A percentile compares a stretch with the other conserved stretches of the same genome.
phyloP scores from a whole-genome alignment of 2,329 filamentous ascomycete species.

The Fusarium neocosmosporiellum region DNA sequence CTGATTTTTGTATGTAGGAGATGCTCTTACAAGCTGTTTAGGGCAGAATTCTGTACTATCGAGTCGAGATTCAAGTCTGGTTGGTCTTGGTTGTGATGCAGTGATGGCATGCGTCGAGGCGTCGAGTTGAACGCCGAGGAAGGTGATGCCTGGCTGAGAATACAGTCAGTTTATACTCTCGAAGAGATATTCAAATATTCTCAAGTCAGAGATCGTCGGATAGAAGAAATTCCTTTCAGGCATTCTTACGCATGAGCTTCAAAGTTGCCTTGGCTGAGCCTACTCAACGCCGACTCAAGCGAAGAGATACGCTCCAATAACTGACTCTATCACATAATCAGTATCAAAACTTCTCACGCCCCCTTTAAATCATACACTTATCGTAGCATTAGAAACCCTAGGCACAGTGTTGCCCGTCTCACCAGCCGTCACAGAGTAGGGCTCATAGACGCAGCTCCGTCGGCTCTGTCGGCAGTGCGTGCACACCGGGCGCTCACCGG shows the following conservation, averaged over 20 bases:
- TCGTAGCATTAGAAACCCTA: not conserved
- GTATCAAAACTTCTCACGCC: not conserved
- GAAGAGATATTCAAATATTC: not conserved
- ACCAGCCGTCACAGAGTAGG: constrained; percentile 3
- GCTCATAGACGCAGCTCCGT: constrained; percentile 17
- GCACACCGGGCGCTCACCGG: constrained; percentile 24
- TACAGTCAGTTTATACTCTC: not conserved
- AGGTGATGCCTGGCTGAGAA: not conserved
- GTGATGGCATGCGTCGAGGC: constrained; percentile 1
- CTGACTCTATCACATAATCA: not conserved
- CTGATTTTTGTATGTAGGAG: not conserved
- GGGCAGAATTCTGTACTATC: not conserved
- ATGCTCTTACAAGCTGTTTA: not conserved
- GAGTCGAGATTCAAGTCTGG: not conserved
- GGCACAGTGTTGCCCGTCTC: not conserved
- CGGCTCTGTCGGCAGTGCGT: constrained; percentile 20
- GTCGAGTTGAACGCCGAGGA: not conserved
- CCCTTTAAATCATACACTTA: not conserved
- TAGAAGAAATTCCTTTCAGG: not conserved
- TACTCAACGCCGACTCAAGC: constrained; percentile 7
- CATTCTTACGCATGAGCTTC: not conserved
- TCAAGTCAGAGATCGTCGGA: not conserved
- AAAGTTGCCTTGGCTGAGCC: constrained; percentile 9
- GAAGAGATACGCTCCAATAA: constrained; percentile 12
- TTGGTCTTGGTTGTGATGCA: not conserved